Evolutionary conservation across 1,284 basidiomycete species (phyloP), one percentile per base, ranked within the genome.

Genomic region (Fomitiporia mediterranea): DNA sequence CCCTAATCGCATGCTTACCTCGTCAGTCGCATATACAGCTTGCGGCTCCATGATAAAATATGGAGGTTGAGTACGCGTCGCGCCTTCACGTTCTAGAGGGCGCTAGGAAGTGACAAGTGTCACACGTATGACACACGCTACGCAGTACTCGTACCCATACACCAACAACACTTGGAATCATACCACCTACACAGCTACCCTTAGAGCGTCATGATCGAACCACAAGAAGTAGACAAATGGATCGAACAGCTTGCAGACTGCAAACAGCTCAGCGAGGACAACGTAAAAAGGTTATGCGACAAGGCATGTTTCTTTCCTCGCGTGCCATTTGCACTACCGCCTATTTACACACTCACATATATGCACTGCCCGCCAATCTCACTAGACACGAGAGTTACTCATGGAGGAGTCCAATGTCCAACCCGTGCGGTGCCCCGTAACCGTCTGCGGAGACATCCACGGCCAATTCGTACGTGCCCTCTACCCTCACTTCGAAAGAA

Each of bases 321-420:
- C 27, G 28, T 34, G 17, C 32, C 53, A 40, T 56, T 58, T 21
- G 62, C 51, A 60, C 60, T 53, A 48, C 56, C 62, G 66, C 62
- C 7, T 9, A 28, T 17, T 65, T 66, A 63, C 58, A 63, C 63
- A 64, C 62, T 66, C 66, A 59, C n/a, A 32, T 56, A 44, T 56
- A 46, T 46, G 48, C 48, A 23, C 35, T 19, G 34, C 43, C 42
- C 40, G 27, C 49, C 23, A 39, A 50, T 56, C 61, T 67, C 48
- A 67, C 28, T 69, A 97, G 95, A 94, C 96, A 56, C 84, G 95
- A 68, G 95, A 98, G 76, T 95, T 99, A 64, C 74, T 99, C 69
- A 94, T 98, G 84, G 94, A 95, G 69, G 94, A 98, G 76, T 94
- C 91, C 25, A 98, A 98, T 70, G 94, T 98, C 3, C 96, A 99